Percentiles rank a stretch among this genome's conserved stretches.
Conservation (phyloP, 805 yeast genomes). For the Saccharomycopsis capsularis region DNA sequence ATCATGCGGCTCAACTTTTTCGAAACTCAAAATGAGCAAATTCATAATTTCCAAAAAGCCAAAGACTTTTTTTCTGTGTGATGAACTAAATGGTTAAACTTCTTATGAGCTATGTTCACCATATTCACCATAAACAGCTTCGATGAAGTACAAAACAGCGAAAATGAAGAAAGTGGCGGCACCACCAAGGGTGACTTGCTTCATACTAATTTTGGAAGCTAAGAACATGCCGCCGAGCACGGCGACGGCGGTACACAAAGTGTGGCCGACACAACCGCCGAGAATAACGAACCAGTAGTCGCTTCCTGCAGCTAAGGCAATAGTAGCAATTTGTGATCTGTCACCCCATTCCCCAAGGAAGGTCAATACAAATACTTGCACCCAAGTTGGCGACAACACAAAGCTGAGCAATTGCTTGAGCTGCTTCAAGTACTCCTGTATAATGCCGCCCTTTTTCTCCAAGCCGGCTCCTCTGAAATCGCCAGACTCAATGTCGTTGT, state of each 20-base stretch:
- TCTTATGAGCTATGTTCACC: neutral
- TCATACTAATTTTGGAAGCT: constrained; percentile 84
- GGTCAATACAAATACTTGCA: constrained; percentile 92
- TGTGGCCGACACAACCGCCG: constrained; percentile 90
- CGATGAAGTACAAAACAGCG: constrained; percentile 70
- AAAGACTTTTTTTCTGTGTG: too few species aligned
- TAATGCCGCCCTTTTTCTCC: constrained; percentile 11
- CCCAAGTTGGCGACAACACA: constrained; percentile 81
- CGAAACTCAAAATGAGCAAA: too few species aligned
- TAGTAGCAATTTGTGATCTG: constrained; percentile 94
- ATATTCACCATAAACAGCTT: constrained; percentile 37
- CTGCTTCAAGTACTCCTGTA: constrained; percentile 29
- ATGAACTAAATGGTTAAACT: too few species aligned
- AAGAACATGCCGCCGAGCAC: constrained; percentile 86
- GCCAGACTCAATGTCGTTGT: constrained; percentile 55
- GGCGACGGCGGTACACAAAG: constrained; percentile 82
- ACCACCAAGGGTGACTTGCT: constrained; percentile 88
- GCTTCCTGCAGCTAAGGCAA: constrained; percentile 97
- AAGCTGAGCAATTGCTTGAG: constrained; percentile 50
- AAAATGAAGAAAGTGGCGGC: constrained; percentile 80
- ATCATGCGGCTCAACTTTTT: too few species aligned
- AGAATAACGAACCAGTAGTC: constrained; percentile 82
- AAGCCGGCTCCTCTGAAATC: constrained; percentile 45
- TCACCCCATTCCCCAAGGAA: constrained; percentile 99
- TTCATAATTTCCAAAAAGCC: too few species aligned